phyloP scores from a whole-genome alignment of 75 land plant species.

The Cunninghamia lanceolata region DNA sequence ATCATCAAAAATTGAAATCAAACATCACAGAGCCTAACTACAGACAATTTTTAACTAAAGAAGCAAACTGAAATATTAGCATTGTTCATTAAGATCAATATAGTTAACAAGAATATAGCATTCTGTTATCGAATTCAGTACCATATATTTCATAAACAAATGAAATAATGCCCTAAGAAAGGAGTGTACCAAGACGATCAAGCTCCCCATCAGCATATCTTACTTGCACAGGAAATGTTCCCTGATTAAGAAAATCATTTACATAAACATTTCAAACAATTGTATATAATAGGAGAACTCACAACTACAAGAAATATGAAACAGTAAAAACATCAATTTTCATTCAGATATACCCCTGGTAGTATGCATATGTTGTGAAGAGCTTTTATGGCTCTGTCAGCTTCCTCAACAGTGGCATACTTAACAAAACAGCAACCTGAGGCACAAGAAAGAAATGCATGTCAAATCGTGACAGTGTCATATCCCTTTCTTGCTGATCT shows the following conservation, averaged over 20 bases:
- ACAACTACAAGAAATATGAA: too few relatives aligned
- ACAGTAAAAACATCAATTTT: neutral
- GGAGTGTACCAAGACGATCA: conserved; percentile 54
- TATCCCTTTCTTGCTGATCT: too few relatives aligned
- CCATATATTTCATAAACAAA: neutral
- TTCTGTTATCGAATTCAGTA: neutral
- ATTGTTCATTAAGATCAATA: neutral
- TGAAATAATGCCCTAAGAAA: neutral
- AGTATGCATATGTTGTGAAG: conserved; percentile 57
- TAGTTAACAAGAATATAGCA: neutral
- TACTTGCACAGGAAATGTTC: conserved; percentile 91
- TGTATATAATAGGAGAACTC: neutral
- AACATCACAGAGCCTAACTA: neutral
- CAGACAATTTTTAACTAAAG: neutral
- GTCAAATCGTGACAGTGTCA: neutral
- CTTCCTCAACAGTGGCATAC: conserved; percentile 32
- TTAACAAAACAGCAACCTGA: conserved; percentile 54
- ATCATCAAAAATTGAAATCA: neutral
- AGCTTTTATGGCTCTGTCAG: conserved; percentile 35
- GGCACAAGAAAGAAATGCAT: neutral
- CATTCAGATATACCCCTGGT: conserved; percentile 64
- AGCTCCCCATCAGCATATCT: conserved; percentile 97
- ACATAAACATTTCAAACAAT: neutral
- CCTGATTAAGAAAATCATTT: conserved; percentile 42
- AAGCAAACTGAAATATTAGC: too few relatives aligned